A percentile compares a stretch with the other conserved stretches of the same genome.
Evolutionary conservation across 1,284 basidiomycete genomes (phyloP).

Genomic region (Heterobasidion occidentale): DNA sequence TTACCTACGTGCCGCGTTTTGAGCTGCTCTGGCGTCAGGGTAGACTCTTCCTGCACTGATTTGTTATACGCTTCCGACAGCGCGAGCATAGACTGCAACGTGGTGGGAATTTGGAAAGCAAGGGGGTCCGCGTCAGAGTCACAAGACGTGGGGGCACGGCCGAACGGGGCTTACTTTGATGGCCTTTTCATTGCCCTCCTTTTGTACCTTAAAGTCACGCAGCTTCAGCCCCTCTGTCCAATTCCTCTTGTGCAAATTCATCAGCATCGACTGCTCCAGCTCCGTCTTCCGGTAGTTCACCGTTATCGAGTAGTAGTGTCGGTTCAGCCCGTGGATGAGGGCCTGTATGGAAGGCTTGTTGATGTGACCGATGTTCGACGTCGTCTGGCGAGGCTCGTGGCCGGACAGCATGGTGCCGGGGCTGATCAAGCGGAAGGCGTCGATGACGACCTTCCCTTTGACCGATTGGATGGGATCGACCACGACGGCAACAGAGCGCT

Average conservation of each 20-base stretch:
- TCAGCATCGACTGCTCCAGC: slow-evolving; percentile 95
- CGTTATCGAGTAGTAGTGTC: slow-evolving; percentile 95
- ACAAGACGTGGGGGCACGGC: neutral
- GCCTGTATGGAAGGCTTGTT: slow-evolving; percentile 99
- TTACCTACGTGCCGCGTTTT: slow-evolving; percentile 97
- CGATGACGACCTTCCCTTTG: slow-evolving; percentile 97
- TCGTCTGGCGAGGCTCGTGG: slow-evolving; percentile 94
- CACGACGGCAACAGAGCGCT: slow-evolving; percentile 95
- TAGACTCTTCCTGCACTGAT: slow-evolving; percentile 93
- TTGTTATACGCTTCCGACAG: slow-evolving; percentile 93
- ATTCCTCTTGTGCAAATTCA: slow-evolving; percentile 95
- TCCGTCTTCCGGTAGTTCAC: slow-evolving; percentile 97
- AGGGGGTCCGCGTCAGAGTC: neutral
- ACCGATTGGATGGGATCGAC: slow-evolving; percentile 99
- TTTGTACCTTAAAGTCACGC: slow-evolving; percentile 82
- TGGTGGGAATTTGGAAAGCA: slow-evolving; percentile 3
- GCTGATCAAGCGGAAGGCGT: slow-evolving; percentile 96
- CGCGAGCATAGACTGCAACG: slow-evolving; percentile 78
- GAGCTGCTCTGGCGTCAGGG: slow-evolving; percentile 81
- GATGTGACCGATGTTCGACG: slow-evolving; percentile 97
- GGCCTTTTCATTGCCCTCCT: slow-evolving; percentile 81
- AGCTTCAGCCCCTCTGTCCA: slow-evolving; percentile 95
- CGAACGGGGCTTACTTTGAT: slow-evolving; percentile 62
- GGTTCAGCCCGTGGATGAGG: slow-evolving; percentile 90
- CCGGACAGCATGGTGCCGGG: slow-evolving; percentile 82